Conservation (phyloP, 2,329 filamentous ascomycete species). For the Thelonectria blattea region DNA sequence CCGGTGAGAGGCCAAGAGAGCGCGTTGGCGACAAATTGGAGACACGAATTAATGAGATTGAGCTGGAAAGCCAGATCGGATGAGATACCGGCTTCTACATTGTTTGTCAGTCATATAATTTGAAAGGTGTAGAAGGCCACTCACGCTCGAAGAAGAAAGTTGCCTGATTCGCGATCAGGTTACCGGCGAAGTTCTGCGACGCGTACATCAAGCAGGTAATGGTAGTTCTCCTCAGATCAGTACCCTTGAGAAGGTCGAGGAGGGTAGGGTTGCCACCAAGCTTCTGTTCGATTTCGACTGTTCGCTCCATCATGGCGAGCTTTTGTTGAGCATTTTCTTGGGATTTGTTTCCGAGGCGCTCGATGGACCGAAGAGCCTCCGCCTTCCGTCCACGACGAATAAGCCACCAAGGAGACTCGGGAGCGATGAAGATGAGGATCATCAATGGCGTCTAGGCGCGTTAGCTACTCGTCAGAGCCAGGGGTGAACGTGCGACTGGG, state of each 20-base stretch:
- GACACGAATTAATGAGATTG: conserved; percentile 67
- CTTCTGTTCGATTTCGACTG: conserved; percentile 55
- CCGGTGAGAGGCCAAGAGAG: conserved; percentile 68
- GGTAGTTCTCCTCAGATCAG: conserved; percentile 57
- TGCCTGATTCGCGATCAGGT: conserved; percentile 65
- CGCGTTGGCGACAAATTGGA: conserved; percentile 66
- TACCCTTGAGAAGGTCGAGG: conserved; percentile 59
- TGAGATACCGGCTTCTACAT: conserved; percentile 62
- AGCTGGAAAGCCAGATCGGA: conserved; percentile 62
- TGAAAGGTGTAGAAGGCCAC: not conserved
- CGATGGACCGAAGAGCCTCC: conserved; percentile 51
- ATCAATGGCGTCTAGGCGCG: conserved; percentile 10
- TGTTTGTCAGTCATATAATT: conserved; percentile 6
- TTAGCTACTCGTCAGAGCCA: not conserved
- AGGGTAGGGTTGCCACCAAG: conserved; percentile 49
- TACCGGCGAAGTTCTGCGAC: conserved; percentile 63
- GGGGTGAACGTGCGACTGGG: not conserved
- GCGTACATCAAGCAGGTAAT: conserved; percentile 63
- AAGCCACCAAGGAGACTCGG: conserved; percentile 18
- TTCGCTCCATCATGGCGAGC: conserved; percentile 63
- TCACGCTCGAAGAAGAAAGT: conserved; percentile 60
- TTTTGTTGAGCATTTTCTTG: conserved; percentile 39
- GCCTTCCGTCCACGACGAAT: conserved; percentile 45
- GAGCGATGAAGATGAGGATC: conserved; percentile 10
- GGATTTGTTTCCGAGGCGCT: conserved; percentile 48